A percentile compares a stretch with the other conserved stretches of the same genome.
phyloP scores from a whole-genome alignment of 495 filamentous ascomycete species.

The Aspergillus mulundensis region DNA sequence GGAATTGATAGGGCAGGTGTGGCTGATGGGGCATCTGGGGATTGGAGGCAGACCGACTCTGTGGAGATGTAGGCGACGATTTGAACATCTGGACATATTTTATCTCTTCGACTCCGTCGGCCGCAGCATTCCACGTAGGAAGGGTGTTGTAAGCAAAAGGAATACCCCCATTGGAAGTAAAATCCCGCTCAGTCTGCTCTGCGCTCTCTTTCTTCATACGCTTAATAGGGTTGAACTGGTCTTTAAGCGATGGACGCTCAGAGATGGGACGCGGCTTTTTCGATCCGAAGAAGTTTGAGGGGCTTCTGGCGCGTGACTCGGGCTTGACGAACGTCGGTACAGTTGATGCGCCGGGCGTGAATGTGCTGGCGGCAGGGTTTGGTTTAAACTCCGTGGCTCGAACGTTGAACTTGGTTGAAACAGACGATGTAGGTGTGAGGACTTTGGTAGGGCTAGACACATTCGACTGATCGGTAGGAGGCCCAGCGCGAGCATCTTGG shows the following conservation, averaged over 20 bases:
- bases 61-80: constrained; percentile 59
- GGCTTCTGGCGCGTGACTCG: constrained; percentile 48
- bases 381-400: constrained; percentile 81
- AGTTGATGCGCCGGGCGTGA: constrained; percentile 64
- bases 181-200: constrained; percentile 45
- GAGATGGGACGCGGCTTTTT: constrained; percentile 55
- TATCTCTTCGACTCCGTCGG: constrained; percentile 56
- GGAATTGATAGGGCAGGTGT: constrained; percentile 66
- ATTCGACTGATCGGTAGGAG: constrained; percentile 40
- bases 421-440: constrained; percentile 48
- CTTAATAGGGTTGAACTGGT: constrained; percentile 70
- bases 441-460: constrained; percentile 43
- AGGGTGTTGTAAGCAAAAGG: constrained; percentile 70
- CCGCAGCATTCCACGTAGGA: constrained; percentile 69
- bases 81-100: constrained; percentile 78
- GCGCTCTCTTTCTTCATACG: constrained; percentile 59
- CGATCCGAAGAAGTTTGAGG: constrained; percentile 51
- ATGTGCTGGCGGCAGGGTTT: constrained; percentile 69
- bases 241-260: constrained; percentile 58
- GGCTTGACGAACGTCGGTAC: constrained; percentile 53
- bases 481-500: constrained; percentile 47
- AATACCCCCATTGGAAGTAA: constrained; percentile 66
- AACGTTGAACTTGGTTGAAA: constrained; percentile 71
- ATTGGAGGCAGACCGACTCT: constrained; percentile 56
- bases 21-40: constrained; percentile 70